These are phyloP conservation scores for Gnomoniopsis sp. DNA, from an alignment of 2,329 filamentous ascomycete species.

Conservation along the genomic window DNA sequence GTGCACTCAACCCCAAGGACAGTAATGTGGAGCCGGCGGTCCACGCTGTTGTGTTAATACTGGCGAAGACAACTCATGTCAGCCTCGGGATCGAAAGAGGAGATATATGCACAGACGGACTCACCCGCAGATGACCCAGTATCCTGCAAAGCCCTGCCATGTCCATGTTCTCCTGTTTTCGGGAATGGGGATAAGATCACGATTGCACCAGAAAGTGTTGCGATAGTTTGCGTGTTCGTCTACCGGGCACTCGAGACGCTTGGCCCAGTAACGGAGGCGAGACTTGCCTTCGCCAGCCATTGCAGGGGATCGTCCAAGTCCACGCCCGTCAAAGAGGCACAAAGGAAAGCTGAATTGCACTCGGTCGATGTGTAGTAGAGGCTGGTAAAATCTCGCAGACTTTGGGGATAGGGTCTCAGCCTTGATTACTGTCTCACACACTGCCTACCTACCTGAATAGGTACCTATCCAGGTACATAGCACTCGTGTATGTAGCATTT, in stretches of 20 bases:
- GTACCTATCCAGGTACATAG: background rate
- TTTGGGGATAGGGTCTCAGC: background rate
- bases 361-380: background rate
- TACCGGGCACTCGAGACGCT: slow-evolving; percentile 17
- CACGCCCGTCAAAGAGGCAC: background rate
- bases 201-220: slow-evolving; percentile 31
- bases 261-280: slow-evolving; percentile 14
- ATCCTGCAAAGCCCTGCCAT: slow-evolving; percentile 28
- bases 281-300: background rate
- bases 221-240: slow-evolving; percentile 28
- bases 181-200: slow-evolving; percentile 28
- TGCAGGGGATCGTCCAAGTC: background rate
- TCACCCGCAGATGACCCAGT: slow-evolving; percentile 28
- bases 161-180: slow-evolving; percentile 25
- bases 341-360: background rate
- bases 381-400: background rate
- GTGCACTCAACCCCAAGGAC: slow-evolving; percentile 27
- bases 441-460: too few relatives aligned
- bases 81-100: background rate
- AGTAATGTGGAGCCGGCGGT: slow-evolving; percentile 26
- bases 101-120: background rate
- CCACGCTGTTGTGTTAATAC: slow-evolving; percentile 27
- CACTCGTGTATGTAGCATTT: background rate
- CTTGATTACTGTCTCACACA: background rate
- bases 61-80: background rate